Base-by-base conservation (phyloP, 306 rosid species). In the Datisca glomerata region DNA sequence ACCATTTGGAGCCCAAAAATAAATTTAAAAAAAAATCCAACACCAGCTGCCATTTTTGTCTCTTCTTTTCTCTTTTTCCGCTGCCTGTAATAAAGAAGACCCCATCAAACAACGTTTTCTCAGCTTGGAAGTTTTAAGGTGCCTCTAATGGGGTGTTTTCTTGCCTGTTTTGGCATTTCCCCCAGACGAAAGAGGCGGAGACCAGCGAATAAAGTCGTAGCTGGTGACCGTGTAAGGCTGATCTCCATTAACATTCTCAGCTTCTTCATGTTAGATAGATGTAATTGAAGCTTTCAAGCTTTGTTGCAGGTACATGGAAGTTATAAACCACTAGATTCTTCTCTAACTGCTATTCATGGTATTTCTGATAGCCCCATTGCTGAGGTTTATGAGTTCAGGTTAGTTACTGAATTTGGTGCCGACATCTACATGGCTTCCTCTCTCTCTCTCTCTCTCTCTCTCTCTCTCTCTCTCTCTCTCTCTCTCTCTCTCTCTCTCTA, bases 141-240 rank as follows among this genome's bases (percentile, higher is more conserved):
- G 4, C 17, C 1, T 21, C 19, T 4, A 23, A 80, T 80, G 98
- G 95, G 91, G 47, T 89, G 95, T 35, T 89, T 89, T 53, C 85
- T 84, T 33, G 75, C 59, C 40, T 84, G 95, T 57, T 80, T 89
- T 42, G 81, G 84, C 32, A 56, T 84, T 18, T 54, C 86, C 21
- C 65, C 71, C 63, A 78, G 76, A 45, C 56, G 76, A 29, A 84
- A 18, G 5, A 12, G 53, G 49, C 71, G 79, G 6, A 69, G 73
- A 64, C 56, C 73, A 4, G 47, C 61, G 16, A 54, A 63, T 49
- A 66, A 68, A 44, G 66, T 70, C 57, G 39, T 53, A 12, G 49
- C 65, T 19, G 45, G 39, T 18, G 21, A 49, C 65, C 79, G 68
- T 37, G 95, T 80, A 66, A 58, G 42, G 22, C 25, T n/a, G 17